These are phyloP conservation scores for Penicillium bialowiezense DNA, from an alignment of 495 filamentous ascomycete species.

Conservation along the genomic window DNA sequence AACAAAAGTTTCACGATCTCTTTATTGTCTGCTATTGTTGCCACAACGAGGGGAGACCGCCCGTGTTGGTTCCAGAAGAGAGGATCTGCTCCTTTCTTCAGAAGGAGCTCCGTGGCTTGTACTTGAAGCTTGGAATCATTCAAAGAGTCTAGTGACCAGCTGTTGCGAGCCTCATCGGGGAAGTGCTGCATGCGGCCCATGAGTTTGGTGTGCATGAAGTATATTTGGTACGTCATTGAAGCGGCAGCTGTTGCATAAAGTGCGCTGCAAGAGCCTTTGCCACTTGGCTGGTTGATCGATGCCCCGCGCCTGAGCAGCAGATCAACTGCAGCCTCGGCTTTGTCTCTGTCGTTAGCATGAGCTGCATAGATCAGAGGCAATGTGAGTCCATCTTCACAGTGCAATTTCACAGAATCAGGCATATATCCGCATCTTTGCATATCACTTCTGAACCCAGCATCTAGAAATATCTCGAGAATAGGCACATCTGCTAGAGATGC, in stretches of 20 bases:
- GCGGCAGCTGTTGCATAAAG: too few species aligned
- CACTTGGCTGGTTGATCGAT: not conserved
- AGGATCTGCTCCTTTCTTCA: not conserved
- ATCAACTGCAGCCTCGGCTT: not conserved
- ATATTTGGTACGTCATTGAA: too few species aligned
- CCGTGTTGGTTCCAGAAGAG: not conserved
- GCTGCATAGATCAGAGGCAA: not conserved
- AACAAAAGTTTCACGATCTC: not conserved
- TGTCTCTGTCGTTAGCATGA: not conserved
- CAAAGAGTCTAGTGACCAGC: too few species aligned
- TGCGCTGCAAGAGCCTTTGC: not conserved
- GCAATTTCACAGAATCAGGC: too few species aligned
- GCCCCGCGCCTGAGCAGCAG: not conserved
- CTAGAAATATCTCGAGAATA: not conserved
- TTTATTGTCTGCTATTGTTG: not conserved
- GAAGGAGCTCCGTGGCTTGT: not conserved
- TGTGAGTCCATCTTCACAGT: not conserved
- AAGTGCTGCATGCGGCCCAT: too few species aligned
- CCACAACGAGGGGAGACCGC: not conserved
- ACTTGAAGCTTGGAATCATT: too few species aligned
- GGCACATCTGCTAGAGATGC: not conserved
- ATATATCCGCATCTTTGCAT: too few species aligned
- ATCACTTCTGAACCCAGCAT: not conserved
- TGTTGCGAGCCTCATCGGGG: too few species aligned
- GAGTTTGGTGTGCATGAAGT: too few species aligned